phyloP scores from a whole-genome alignment of 179 eudicot species.

The Sideroxylon spinosum region DNA sequence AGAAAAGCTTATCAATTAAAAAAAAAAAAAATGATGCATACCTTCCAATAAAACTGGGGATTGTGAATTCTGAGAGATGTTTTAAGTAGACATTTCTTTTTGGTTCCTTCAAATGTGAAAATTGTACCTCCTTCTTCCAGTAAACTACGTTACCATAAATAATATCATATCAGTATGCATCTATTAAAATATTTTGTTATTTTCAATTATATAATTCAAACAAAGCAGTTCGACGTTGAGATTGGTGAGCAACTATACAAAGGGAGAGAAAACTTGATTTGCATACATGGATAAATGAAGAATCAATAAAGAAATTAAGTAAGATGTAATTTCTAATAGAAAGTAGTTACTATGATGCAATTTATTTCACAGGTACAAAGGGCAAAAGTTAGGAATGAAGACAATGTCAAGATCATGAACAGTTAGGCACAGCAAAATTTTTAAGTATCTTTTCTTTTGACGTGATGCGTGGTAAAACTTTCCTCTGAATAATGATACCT shows the following conservation, averaged over 20 bases:
- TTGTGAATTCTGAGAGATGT: constrained; percentile 57
- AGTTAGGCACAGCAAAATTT: not conserved
- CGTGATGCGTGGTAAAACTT: not conserved
- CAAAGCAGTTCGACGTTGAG: not conserved
- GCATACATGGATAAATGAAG: not conserved
- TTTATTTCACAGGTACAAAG: not conserved
- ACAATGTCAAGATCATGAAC: not conserved
- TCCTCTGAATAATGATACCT: not conserved
- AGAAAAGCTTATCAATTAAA: not conserved
- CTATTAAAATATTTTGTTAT: not conserved
- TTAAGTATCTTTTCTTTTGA: not conserved
- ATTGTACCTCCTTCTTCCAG: constrained; percentile 83
- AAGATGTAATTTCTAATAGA: not conserved
- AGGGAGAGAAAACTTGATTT: not conserved
- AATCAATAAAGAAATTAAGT: not conserved
- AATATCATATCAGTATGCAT: not conserved
- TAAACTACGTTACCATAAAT: constrained; percentile 38
- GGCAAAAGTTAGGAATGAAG: not conserved
- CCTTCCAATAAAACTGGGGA: constrained; percentile 97
- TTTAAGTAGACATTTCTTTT: constrained; percentile 45
- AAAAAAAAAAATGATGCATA: constrained; percentile 14
- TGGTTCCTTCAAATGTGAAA: constrained; percentile 57
- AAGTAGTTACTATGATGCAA: not conserved
- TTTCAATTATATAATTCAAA: not conserved
- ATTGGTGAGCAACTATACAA: not conserved